phyloP scores from a whole-genome alignment of 2,329 filamentous ascomycete species.

The Arthrobotrys pseudoclavata region DNA sequence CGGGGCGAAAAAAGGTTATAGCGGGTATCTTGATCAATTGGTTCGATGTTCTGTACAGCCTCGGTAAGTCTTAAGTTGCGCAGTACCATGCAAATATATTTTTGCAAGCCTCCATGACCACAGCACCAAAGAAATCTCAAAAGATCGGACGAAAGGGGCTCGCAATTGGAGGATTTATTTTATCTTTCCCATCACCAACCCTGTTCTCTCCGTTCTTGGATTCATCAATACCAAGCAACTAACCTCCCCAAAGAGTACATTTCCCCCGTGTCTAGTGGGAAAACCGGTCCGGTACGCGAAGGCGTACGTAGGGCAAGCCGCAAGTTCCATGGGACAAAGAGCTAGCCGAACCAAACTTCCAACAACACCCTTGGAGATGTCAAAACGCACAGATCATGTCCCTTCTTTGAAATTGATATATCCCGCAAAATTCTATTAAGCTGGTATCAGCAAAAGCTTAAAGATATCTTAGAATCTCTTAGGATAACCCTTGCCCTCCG shows the following conservation, averaged over 20 bases:
- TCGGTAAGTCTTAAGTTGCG: no score
- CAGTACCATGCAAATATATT: no score
- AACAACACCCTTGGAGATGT: slow-evolving; percentile 2
- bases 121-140: background rate
- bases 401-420: background rate
- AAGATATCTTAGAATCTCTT: background rate
- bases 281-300: slow-evolving; percentile 51
- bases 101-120: no score
- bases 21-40: no score
- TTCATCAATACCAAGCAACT: slow-evolving; percentile 15
- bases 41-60: no score
- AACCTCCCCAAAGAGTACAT: background rate
- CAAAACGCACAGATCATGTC: background rate
- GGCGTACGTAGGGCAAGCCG: no score
- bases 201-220: background rate
- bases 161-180: slow-evolving; percentile 56
- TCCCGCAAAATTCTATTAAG: background rate
- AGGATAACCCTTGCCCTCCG: background rate
- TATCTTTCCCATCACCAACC: slow-evolving; percentile 18
- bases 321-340: background rate
- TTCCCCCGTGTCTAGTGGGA: slow-evolving; percentile 9
- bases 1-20: no score
- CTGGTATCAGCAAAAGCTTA: slow-evolving; percentile 41
- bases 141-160: slow-evolving; percentile 51
- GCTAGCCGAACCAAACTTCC: slow-evolving; percentile 44